A percentile compares a stretch with the other conserved stretches of the same genome.
phyloP scores from a whole-genome alignment of 352 stramenopile species.

The Thalassiosira allenii region DNA sequence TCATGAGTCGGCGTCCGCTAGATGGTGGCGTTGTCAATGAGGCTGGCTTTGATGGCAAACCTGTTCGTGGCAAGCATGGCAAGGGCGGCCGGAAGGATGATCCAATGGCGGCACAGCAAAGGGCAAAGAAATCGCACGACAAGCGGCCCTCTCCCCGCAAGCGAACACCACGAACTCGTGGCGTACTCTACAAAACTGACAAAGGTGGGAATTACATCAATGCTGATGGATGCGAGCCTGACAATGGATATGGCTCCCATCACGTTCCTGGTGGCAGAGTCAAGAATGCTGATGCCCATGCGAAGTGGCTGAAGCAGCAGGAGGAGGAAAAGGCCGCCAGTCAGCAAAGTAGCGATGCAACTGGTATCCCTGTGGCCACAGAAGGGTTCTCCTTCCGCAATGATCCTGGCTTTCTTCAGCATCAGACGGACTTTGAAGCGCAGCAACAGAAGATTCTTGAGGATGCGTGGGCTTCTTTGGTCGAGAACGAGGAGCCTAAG shows the following conservation, averaged over 20 bases:
- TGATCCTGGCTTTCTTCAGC: slow-evolving; percentile 55
- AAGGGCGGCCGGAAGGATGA: slow-evolving; percentile 57
- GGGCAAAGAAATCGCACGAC: slow-evolving; percentile 26
- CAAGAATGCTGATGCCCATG: slow-evolving; percentile 70
- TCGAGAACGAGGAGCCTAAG: slow-evolving; percentile 48
- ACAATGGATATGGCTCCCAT: slow-evolving; percentile 82
- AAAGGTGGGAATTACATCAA: slow-evolving; percentile 74
- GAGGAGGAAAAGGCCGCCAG: slow-evolving; percentile 33
- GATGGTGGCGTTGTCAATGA: slow-evolving; percentile 21
- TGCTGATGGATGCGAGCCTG: slow-evolving; percentile 77
- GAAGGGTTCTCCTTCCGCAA: slow-evolving; percentile 53
- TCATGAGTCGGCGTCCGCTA: slow-evolving; percentile 6
- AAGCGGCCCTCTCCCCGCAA: slow-evolving; percentile 22
- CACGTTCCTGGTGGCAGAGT: slow-evolving; percentile 78
- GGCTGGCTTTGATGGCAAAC: slow-evolving; percentile 35
- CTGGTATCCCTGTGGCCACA: slow-evolving; percentile 5
- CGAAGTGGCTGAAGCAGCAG: slow-evolving; percentile 55
- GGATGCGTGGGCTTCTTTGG: slow-evolving; percentile 57
- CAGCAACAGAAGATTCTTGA: slow-evolving; percentile 61
- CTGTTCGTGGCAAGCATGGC: slow-evolving; percentile 50
- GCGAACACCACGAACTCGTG: slow-evolving; percentile 73
- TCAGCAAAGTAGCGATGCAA: slow-evolving; percentile 17
- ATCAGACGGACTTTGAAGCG: slow-evolving; percentile 62
- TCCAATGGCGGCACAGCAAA: slow-evolving; percentile 23
- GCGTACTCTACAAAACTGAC: slow-evolving; percentile 77